Conservation (phyloP, 2,329 filamentous ascomycete species). For the Pyrenophora seminiperda region DNA sequence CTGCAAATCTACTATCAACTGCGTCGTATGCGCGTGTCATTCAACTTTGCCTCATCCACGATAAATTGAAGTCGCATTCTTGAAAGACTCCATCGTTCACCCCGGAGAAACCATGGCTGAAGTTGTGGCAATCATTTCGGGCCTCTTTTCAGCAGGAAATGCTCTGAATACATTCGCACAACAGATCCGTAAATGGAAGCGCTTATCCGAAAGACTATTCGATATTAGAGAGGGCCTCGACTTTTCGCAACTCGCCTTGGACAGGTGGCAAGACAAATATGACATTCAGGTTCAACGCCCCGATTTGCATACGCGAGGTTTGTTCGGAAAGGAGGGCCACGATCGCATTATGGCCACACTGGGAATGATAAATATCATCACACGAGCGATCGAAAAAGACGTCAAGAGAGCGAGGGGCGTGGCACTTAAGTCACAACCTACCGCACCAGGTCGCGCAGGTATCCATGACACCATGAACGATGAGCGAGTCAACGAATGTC, state of each 20-base stretch:
- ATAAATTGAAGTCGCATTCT: not conserved
- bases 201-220: constrained; percentile 29
- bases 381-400: constrained; percentile 18
- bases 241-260: constrained; percentile 24
- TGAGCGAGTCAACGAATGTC: constrained; percentile 25
- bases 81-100: not conserved
- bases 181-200: constrained; percentile 25
- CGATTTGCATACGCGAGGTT: constrained; percentile 25
- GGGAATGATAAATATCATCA: constrained; percentile 19
- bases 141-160: constrained; percentile 23
- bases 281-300: constrained; percentile 27
- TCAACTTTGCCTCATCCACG: not conserved
- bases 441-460: constrained; percentile 1
- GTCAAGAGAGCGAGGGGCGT: constrained; percentile 25
- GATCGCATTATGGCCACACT: constrained; percentile 25
- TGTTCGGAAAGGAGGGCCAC: constrained; percentile 31
- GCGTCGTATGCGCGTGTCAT: not conserved
- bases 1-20: not conserved
- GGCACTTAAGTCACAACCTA: constrained; percentile 20
- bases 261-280: constrained; percentile 33
- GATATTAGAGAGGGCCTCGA: constrained; percentile 30
- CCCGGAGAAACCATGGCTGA: constrained; percentile 24
- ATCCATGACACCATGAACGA: constrained; percentile 10
- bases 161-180: constrained; percentile 25
- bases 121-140: constrained; percentile 24